Percentiles rank a stretch among this genome's conserved stretches.
Evolutionary conservation across 768 basidiomycete species (phyloP).

Genomic region (Amyloporia xantha): DNA sequence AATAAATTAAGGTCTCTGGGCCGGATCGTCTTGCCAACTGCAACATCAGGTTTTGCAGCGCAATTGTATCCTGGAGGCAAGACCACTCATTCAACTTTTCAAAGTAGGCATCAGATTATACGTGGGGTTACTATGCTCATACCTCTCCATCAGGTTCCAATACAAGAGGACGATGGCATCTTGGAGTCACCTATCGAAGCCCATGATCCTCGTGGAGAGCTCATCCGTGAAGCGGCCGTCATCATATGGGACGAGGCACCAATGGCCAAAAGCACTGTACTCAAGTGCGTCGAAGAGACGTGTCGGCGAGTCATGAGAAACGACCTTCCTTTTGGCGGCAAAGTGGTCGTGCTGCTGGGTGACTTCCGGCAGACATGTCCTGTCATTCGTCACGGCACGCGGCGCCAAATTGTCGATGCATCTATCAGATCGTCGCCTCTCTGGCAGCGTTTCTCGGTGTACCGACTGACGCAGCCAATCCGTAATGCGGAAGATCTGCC

Average conservation of each 20-base stretch:
- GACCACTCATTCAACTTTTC: slow-evolving; percentile 34
- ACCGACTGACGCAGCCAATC: slow-evolving; percentile 26
- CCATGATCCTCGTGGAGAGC: slow-evolving; percentile 23
- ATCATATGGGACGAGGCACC: slow-evolving; percentile 40
- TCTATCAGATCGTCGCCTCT: slow-evolving; percentile 31
- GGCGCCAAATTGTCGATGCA: slow-evolving; percentile 25
- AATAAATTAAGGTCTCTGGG: slow-evolving; percentile 22
- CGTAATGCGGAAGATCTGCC: slow-evolving; percentile 30
- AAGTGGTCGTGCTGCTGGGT: slow-evolving; percentile 29
- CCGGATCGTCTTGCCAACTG: slow-evolving; percentile 29
- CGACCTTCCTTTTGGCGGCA: slow-evolving; percentile 31
- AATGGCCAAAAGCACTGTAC: slow-evolving; percentile 30
- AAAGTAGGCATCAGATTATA: slow-evolving; percentile 28
- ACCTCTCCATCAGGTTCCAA: slow-evolving; percentile 24
- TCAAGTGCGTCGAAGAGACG: slow-evolving; percentile 30
- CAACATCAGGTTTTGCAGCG: slow-evolving; percentile 34
- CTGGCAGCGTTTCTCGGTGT: slow-evolving; percentile 26
- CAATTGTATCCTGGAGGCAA: slow-evolving; percentile 31
- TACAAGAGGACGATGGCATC: slow-evolving; percentile 27
- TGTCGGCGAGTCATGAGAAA: slow-evolving; percentile 24
- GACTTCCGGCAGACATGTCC: slow-evolving; percentile 38
- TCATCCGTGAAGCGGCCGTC: slow-evolving; percentile 24
- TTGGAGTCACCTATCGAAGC: slow-evolving; percentile 27
- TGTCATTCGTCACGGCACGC: slow-evolving; percentile 26
- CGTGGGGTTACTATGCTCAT: not conserved